Evolutionary conservation across 352 stramenopile genomes (phyloP), one percentile per base, ranked within the genome.

Genomic region (Phytophthora agathidicida): DNA sequence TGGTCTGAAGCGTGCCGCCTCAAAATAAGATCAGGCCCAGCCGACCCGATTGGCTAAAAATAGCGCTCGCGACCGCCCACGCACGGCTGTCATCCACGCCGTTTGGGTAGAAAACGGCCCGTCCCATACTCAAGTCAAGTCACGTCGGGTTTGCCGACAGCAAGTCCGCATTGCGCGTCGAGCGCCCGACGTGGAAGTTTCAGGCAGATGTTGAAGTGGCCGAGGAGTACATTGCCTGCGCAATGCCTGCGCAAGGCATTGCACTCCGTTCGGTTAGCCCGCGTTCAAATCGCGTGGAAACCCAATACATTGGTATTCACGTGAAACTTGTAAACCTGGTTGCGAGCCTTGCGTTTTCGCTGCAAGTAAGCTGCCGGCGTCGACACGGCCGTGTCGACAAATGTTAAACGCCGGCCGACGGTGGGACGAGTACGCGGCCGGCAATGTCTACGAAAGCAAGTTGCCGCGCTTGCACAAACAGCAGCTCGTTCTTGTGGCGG

Each of bases 1-100:
- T 61, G 24, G 53, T 35, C 20, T 14, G 39, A n/a, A n/a, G 11
- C 16, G 31, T 23, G 44, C 17, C 27, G 22, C 31, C n/a, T 26
- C 35, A 70, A 68, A 55, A 62, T 71, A 43, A 69, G 54, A 44
- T 33, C 35, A 58, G 43, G 30, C 23, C 13, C 10, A 23, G 51
- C 4, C 11, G 16, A n/a, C 10, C 14, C n/a, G 6, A 73, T 73
- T 70, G 52, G 65, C 11, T 26, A 13, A 62, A 73, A 60, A 62
- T 11, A 3, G 7, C 2, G 6, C 0, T 14, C 9, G 33, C n/a
- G 37, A 31, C n/a, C 9, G 51, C 68, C 59, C 64, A 91, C 81
- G 70, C 78, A 72, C 60, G 68, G 60, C 65, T 69, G 79, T 91
- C 81, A 87, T 59, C 20, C 41, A 32, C 36, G 9, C 16, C 41